Evolutionary conservation across 805 yeast genomes (phyloP).

Genomic region (Starmerella stigmatis): DNA sequence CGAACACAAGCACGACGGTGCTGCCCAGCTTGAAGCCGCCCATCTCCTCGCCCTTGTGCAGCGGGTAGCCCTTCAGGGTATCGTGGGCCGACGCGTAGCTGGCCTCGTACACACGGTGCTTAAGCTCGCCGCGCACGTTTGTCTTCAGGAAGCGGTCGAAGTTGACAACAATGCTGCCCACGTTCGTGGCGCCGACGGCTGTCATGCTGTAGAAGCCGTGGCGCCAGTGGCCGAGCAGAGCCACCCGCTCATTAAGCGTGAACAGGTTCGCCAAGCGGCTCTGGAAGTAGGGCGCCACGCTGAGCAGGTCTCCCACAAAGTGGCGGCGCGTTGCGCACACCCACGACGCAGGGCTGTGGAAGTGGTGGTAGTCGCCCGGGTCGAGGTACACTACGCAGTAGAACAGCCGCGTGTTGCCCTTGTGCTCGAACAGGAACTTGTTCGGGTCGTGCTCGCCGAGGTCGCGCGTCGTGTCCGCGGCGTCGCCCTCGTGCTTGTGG

Average conservation of each 20-base stretch:
- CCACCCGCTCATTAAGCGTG: conserved; percentile 88
- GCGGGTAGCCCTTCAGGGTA: conserved; percentile 74
- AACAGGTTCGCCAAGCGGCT: conserved; percentile 74
- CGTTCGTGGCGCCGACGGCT: conserved; percentile 98
- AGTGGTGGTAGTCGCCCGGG: conserved; percentile 97
- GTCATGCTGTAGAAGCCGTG: conserved; percentile 97
- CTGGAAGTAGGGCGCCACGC: conserved; percentile 96
- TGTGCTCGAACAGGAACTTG: neutral
- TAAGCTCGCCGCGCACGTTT: conserved; percentile 45
- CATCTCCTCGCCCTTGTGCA: conserved; percentile 84
- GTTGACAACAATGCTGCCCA: conserved; percentile 84
- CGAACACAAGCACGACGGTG: conserved; percentile 93
- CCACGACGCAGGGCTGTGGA: conserved; percentile 95
- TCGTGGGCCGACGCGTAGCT: conserved; percentile 72
- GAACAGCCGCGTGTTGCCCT: conserved; percentile 39
- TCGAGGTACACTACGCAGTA: conserved; percentile 91
- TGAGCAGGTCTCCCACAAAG: conserved; percentile 87
- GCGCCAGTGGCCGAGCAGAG: conserved; percentile 90
- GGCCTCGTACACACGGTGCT: conserved; percentile 87
- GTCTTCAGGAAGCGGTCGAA: conserved; percentile 87
- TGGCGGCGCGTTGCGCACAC: conserved; percentile 87
- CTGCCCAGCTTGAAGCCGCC: conserved; percentile 96
- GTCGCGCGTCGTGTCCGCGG: conserved; percentile 7
- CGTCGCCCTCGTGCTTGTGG: conserved; percentile 34
- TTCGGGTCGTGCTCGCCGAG: conserved; percentile 32